These are phyloP conservation scores for Mucor velutinosus DNA, from an alignment of 371 early-diverging fungal genomes.

Conservation along the genomic window DNA sequence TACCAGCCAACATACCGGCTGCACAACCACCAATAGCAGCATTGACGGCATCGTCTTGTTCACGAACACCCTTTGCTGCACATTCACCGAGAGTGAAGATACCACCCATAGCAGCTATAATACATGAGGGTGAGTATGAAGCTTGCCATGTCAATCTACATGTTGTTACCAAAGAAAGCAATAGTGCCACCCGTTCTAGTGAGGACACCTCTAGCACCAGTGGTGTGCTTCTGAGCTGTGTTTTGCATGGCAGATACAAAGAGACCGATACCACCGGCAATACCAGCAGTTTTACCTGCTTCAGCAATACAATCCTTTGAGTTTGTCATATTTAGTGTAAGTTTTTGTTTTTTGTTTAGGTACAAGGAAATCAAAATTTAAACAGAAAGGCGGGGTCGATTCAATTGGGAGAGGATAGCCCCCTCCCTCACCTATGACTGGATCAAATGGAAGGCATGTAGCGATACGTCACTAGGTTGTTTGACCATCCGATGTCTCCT, in stretches of 20 bases:
- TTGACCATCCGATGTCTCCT: background rate
- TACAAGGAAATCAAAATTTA: slow-evolving; percentile 2
- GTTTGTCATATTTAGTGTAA: slow-evolving; percentile 38
- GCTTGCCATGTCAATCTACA: background rate
- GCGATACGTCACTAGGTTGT: background rate
- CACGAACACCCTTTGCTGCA: slow-evolving; percentile 60
- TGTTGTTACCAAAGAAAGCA: slow-evolving; percentile 66
- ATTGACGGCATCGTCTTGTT: slow-evolving; percentile 71
- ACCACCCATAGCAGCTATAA: slow-evolving; percentile 78
- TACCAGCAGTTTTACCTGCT: slow-evolving; percentile 56
- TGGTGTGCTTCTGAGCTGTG: slow-evolving; percentile 62
- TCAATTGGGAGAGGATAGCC: background rate
- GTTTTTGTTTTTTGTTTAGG: slow-evolving; percentile 5
- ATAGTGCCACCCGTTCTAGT: slow-evolving; percentile 73
- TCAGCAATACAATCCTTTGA: slow-evolving; percentile 58
- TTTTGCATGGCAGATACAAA: slow-evolving; percentile 76
- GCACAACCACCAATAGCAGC: slow-evolving; percentile 77
- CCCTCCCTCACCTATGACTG: background rate
- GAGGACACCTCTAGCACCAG: slow-evolving; percentile 69
- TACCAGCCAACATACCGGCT: slow-evolving; percentile 73
- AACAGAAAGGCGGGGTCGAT: slow-evolving; percentile 2
- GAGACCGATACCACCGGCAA: slow-evolving; percentile 70
- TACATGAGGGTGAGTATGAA: background rate
- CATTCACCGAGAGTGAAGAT: slow-evolving; percentile 73
- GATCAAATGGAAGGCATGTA: background rate